These are phyloP conservation scores for Murraya koenigii DNA, from an alignment of 345 rosid genomes.

Conservation along the genomic window DNA sequence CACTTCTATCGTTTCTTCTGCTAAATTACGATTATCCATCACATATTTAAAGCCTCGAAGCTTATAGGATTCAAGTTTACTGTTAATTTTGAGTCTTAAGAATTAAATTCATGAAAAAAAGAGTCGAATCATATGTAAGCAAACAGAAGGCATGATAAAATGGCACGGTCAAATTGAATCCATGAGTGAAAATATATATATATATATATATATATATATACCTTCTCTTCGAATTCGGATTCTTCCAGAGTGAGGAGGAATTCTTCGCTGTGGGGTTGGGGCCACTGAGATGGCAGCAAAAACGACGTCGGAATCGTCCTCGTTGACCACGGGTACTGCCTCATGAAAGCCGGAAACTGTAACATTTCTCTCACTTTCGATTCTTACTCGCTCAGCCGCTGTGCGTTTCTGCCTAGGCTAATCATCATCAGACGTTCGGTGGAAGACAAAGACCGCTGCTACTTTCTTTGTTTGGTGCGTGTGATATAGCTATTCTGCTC, in stretches of 20 bases:
- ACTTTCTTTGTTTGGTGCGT: neutral
- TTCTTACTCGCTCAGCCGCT: neutral
- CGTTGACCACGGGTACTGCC: constrained; percentile 60
- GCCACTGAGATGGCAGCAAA: constrained; percentile 70
- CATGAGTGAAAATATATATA: neutral
- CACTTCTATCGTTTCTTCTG: neutral
- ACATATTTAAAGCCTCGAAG: neutral
- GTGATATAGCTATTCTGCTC: neutral
- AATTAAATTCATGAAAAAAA: neutral
- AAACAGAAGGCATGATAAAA: neutral
- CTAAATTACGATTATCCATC: neutral
- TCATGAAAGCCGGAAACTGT: constrained; percentile 87
- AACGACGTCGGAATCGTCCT: constrained; percentile 61
- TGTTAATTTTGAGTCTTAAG: neutral
- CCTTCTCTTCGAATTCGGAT: constrained; percentile 77
- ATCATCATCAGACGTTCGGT: too few species aligned
- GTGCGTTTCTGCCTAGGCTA: neutral
- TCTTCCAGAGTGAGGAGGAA: constrained; percentile 88
- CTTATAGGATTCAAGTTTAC: too few species aligned
- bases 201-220: too few species aligned
- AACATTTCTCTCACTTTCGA: constrained; percentile 42
- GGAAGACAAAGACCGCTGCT: neutral
- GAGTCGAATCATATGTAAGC: too few species aligned
- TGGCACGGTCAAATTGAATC: neutral
- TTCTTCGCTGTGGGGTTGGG: constrained; percentile 75